Percentiles rank a stretch among this genome's conserved stretches.
Conservation (phyloP, 257 asterid species). For the Solanum medicagineum region DNA sequence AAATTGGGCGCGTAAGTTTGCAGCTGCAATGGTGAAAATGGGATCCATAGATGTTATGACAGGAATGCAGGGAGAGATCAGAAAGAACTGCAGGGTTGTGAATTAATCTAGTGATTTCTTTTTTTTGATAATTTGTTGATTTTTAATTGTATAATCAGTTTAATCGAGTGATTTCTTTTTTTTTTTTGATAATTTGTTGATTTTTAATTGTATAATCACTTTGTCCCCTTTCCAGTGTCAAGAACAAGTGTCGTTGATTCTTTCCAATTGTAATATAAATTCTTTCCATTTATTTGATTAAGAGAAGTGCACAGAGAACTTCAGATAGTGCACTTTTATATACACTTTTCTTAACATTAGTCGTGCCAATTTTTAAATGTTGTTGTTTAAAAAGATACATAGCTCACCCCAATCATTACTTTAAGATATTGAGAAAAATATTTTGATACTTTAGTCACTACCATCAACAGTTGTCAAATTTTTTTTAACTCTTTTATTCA, state of each 20-base stretch:
- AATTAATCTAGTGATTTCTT: neutral
- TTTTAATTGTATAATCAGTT: no score
- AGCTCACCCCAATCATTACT: neutral
- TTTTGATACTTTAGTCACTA: no score
- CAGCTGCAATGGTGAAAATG: constrained; percentile 26
- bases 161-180: neutral
- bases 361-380: neutral
- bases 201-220: neutral
- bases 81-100: constrained; percentile 25
- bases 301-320: neutral
- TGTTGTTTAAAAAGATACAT: neutral
- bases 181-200: neutral
- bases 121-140: neutral
- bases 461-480: no score
- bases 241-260: neutral
- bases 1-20: constrained; percentile 16
- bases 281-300: neutral
- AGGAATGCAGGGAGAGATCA: constrained; percentile 20
- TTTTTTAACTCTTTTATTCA: no score
- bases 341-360: neutral
- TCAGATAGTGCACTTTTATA: neutral
- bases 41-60: constrained; percentile 25
- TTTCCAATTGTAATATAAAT: neutral
- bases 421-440: no score
- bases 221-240: neutral